A percentile compares a stretch with the other conserved stretches of the same genome.
Evolutionary conservation across 352 stramenopile genomes (phyloP).

Genomic region (Globisporangium cederbergense): DNA sequence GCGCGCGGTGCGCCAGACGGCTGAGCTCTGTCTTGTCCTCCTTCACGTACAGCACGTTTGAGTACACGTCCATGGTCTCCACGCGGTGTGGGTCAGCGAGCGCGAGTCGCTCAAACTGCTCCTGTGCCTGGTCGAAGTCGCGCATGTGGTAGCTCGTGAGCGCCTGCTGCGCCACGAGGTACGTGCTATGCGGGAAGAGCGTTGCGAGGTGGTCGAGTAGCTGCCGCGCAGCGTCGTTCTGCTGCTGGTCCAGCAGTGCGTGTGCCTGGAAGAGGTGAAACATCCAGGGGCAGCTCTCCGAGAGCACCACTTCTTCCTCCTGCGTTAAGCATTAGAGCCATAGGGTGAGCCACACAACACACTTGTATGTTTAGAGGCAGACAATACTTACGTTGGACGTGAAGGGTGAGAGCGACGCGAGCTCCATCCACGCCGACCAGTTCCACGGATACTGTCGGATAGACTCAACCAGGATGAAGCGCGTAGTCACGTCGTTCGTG

Average conservation of each 20-base stretch:
- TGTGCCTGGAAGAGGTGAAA: slow-evolving; percentile 84
- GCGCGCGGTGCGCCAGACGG: slow-evolving; percentile 87
- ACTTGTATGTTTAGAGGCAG: no score
- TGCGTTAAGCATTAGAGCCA: slow-evolving; percentile 21
- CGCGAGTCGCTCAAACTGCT: slow-evolving; percentile 67
- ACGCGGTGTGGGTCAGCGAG: slow-evolving; percentile 67
- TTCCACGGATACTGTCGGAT: slow-evolving; percentile 86
- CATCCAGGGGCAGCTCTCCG: slow-evolving; percentile 67
- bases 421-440: slow-evolving; percentile 97
- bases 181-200: slow-evolving; percentile 67
- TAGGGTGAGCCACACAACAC: neutral
- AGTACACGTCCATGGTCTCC: slow-evolving; percentile 85
- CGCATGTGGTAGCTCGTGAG: slow-evolving; percentile 79
- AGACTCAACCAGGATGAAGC: slow-evolving; percentile 65
- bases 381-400: slow-evolving; percentile 30
- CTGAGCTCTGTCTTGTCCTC: slow-evolving; percentile 86
- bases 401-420: slow-evolving; percentile 71
- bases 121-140: slow-evolving; percentile 78
- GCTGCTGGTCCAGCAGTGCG: slow-evolving; percentile 71
- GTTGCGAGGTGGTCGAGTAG: slow-evolving; percentile 45
- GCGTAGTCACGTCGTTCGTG: slow-evolving; percentile 52
- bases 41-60: slow-evolving; percentile 85
- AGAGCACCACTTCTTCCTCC: slow-evolving; percentile 59
- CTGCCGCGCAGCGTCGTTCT: slow-evolving; percentile 61
- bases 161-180: slow-evolving; percentile 73